Percentiles rank a stretch among this genome's conserved stretches.
phyloP scores from a whole-genome alignment of 1,284 basidiomycete species.

The Tylopilus microsporus region DNA sequence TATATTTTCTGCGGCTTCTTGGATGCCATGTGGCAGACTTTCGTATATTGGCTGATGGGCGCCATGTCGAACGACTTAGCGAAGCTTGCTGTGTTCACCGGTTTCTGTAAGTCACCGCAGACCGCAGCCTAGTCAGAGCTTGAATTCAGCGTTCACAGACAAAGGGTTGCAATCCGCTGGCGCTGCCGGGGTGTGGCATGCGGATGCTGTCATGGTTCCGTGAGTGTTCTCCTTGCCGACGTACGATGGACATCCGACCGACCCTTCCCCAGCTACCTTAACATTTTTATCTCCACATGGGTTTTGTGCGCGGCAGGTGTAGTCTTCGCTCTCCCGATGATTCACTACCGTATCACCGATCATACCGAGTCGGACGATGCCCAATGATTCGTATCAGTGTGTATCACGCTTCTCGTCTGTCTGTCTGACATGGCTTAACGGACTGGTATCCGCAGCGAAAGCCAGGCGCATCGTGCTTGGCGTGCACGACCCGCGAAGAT shows the following conservation, averaged over 20 bases:
- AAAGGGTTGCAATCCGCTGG: constrained; percentile 32
- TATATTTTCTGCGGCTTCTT: constrained; percentile 44
- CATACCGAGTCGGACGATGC: constrained; percentile 32
- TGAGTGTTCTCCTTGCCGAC: constrained; percentile 11
- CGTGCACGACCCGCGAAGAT: background rate
- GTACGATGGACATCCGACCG: background rate
- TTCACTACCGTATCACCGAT: constrained; percentile 36
- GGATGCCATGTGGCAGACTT: constrained; percentile 60
- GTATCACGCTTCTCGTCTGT: background rate
- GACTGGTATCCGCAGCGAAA: constrained; percentile 13
- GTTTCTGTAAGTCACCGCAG: constrained; percentile 26
- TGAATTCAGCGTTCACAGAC: constrained; percentile 14
- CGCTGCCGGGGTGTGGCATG: constrained; percentile 31
- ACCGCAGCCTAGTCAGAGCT: background rate
- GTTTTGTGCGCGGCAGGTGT: constrained; percentile 33
- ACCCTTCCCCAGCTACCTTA: constrained; percentile 31
- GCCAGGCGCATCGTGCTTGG: constrained; percentile 4
- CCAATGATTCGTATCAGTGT: constrained; percentile 21
- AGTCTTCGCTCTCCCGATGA: constrained; percentile 37
- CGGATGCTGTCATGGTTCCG: constrained; percentile 23
- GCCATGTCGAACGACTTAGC: constrained; percentile 33
- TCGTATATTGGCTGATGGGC: constrained; percentile 48
- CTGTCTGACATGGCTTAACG: constrained; percentile 7
- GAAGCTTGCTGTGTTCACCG: constrained; percentile 31
- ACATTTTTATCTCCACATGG: constrained; percentile 38